Conservation (phyloP, 2,329 filamentous ascomycete species). For the Colletotrichum tamarilloi region DNA sequence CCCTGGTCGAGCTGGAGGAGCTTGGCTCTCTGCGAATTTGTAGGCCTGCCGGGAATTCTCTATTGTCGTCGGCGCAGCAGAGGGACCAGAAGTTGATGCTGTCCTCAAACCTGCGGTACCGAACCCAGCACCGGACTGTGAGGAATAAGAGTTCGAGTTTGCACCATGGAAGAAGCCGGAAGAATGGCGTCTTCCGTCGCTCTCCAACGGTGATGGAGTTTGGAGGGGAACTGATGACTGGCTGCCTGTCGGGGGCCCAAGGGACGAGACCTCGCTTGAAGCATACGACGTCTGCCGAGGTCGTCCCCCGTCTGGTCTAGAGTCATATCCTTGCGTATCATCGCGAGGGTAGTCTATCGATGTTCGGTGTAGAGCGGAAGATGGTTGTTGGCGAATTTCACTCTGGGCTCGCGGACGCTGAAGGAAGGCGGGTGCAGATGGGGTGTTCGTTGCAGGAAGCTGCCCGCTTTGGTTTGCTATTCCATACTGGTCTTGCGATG, state of each 20-base stretch:
- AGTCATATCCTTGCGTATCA: neutral
- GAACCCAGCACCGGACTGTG: neutral
- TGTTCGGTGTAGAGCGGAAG: neutral
- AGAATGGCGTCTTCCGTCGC: constrained; percentile 10
- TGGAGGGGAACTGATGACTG: constrained; percentile 40
- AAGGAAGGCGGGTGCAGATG: constrained; percentile 5
- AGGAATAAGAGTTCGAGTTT: neutral
- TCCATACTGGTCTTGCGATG: neutral
- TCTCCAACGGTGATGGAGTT: constrained; percentile 45
- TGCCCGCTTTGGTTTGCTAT: neutral
- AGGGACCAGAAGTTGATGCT: constrained; percentile 16
- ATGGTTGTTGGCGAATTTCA: neutral
- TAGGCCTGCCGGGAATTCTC: neutral
- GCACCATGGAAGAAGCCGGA: constrained; percentile 36
- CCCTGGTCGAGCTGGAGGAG: constrained; percentile 27
- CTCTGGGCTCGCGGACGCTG: constrained; percentile 6
- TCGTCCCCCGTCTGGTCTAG: neutral
- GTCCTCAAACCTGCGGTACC: constrained; percentile 4
- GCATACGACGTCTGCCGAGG: constrained; percentile 16
- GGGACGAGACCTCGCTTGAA: constrained; percentile 40
- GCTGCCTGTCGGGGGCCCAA: constrained; percentile 42
- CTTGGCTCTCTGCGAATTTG: neutral
- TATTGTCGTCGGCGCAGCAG: neutral
- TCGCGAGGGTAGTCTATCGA: neutral
- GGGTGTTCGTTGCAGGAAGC: neutral